phyloP scores from a whole-genome alignment of 495 filamentous ascomycete species.

The Xylaria flabelliformis region DNA sequence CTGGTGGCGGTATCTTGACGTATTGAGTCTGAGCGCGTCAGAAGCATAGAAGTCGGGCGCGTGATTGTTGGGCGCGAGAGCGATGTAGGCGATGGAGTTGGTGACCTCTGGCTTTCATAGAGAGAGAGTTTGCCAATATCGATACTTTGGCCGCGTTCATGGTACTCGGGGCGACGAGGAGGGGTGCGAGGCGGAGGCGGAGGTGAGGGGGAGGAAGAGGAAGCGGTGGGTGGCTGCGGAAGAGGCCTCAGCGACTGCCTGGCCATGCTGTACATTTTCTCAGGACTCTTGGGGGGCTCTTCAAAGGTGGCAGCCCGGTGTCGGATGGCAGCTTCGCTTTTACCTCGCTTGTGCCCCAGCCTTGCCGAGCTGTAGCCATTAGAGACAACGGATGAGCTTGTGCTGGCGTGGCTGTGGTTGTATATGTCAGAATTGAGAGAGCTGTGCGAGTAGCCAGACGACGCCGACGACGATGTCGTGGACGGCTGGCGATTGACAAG shows the following conservation, averaged over 20 bases:
- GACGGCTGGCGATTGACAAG: conserved; percentile 74
- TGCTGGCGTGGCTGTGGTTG: conserved; percentile 74
- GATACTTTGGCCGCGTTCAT: conserved; percentile 58
- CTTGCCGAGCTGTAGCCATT: conserved; percentile 56
- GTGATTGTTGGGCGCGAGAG: conserved; percentile 49
- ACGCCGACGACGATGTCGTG: conserved; percentile 74
- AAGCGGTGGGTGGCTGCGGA: conserved; percentile 67
- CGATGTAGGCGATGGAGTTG: conserved; percentile 40
- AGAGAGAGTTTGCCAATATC: conserved; percentile 58
- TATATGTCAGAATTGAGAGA: conserved; percentile 62
- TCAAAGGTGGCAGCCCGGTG: conserved; percentile 43
- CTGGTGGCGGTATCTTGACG: conserved; percentile 40
- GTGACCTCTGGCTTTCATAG: conserved; percentile 44
- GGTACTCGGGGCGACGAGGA: conserved; percentile 33
- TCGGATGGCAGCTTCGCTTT: conserved; percentile 65
- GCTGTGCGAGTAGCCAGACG: conserved; percentile 74
- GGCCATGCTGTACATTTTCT: conserved; percentile 69
- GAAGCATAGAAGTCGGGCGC: conserved; percentile 60
- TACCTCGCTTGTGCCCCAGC: conserved; percentile 73
- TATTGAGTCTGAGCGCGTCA: conserved; percentile 59
- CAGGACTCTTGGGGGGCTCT: conserved; percentile 52
- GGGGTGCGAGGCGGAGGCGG: conserved; percentile 34
- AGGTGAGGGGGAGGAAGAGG: conserved; percentile 54
- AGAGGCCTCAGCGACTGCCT: conserved; percentile 81
- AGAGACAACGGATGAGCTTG: conserved; percentile 78